Conservation (phyloP, 2,329 filamentous ascomycete species). For the Aspergillus hiratsukae region DNA sequence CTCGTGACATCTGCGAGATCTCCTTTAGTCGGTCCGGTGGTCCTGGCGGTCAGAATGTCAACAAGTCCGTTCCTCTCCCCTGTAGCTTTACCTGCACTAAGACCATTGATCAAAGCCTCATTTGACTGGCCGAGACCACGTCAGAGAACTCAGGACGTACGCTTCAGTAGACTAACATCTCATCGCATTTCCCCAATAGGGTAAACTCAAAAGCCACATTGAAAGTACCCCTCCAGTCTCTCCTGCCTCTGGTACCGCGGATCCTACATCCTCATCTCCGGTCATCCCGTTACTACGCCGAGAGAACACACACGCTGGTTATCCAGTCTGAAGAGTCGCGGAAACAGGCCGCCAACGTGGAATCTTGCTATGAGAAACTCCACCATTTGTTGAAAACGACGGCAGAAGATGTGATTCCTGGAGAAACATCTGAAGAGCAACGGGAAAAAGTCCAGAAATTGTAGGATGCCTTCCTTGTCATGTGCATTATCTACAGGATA, state of each 20-base stretch:
- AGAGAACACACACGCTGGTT: constrained; percentile 50
- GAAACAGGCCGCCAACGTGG: constrained; percentile 57
- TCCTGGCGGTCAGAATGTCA: constrained; percentile 64
- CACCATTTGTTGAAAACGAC: constrained; percentile 50
- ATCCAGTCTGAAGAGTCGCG: constrained; percentile 62
- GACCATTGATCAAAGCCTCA: not conserved
- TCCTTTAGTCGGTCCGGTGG: constrained; percentile 62
- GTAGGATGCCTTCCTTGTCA: constrained; percentile 29
- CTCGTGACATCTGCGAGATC: constrained; percentile 53
- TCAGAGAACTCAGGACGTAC: not conserved
- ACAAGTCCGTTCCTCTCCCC: constrained; percentile 50
- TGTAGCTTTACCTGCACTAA: not conserved
- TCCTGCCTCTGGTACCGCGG: constrained; percentile 52
- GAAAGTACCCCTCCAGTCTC: constrained; percentile 48
- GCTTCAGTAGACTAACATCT: constrained; percentile 7
- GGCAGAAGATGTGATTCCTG: constrained; percentile 50
- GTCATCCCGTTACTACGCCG: constrained; percentile 52
- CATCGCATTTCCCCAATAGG: constrained; percentile 35
- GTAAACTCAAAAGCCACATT: constrained; percentile 65
- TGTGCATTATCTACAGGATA: not conserved
- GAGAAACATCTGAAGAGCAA: constrained; percentile 57
- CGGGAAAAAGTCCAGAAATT: constrained; percentile 51
- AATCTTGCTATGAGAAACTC: constrained; percentile 56
- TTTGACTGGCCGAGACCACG: not conserved
- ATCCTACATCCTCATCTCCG: constrained; percentile 51